These are phyloP conservation scores for Tetrahymena malaccensis DNA, from an alignment of 73 alveolate species.

Conservation along the genomic window DNA sequence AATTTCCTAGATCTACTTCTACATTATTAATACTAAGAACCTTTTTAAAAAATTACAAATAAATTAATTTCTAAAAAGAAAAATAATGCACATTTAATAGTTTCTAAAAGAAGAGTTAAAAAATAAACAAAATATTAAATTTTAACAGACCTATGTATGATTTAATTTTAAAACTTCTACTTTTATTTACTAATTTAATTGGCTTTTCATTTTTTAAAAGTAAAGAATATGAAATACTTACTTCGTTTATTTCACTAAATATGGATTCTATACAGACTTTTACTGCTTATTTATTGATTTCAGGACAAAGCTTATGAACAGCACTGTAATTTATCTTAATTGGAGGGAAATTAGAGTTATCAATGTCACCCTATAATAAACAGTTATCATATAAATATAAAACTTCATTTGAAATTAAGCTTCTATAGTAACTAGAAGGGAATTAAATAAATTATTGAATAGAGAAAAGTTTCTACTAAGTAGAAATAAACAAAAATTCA, in stretches of 20 bases:
- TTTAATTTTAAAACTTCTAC: background rate
- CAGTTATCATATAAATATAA: background rate
- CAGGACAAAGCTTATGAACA: background rate
- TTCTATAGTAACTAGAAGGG: background rate
- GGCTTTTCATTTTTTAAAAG: background rate
- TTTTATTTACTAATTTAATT: background rate
- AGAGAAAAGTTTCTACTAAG: background rate
- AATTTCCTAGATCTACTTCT: conserved; percentile 58
- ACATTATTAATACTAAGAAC: conserved; percentile 32
- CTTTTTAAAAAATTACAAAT: background rate
- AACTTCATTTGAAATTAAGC: background rate
- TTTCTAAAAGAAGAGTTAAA: background rate
- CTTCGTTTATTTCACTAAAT: background rate
- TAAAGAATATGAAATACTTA: background rate
- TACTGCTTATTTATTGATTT: background rate
- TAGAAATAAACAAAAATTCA: background rate
- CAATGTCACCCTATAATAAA: background rate
- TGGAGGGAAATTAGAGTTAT: background rate
- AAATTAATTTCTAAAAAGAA: background rate
- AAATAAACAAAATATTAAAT: background rate
- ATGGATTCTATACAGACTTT: background rate
- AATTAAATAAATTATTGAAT: background rate
- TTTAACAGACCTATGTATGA: background rate
- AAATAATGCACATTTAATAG: too few species aligned
- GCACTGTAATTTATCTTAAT: background rate